These are phyloP conservation scores for Lipomyces oligophaga DNA, from an alignment of 805 yeast genomes.

Conservation along the genomic window DNA sequence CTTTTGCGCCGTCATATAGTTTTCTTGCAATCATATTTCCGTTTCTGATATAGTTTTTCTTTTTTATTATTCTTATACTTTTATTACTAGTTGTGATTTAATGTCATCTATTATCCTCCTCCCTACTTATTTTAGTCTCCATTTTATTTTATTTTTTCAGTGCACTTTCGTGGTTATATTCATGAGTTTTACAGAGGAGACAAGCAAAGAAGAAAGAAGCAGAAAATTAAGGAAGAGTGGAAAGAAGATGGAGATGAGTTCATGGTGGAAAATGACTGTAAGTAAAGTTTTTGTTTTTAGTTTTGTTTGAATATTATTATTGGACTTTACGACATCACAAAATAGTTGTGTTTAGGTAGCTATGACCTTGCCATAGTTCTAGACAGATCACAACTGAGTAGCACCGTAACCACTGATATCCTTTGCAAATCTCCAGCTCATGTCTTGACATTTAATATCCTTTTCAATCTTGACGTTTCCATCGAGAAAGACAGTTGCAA, in stretches of 20 bases:
- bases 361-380: too few relatives aligned
- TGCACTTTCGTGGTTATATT: not conserved
- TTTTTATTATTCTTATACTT: not conserved
- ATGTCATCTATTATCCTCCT: not conserved
- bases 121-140: not conserved
- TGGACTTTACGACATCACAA: too few relatives aligned
- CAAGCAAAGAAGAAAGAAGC: too few relatives aligned
- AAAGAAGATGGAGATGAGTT: slow-evolving; percentile 1
- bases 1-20: slow-evolving; percentile 1
- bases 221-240: too few relatives aligned
- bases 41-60: not conserved
- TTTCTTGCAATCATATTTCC: not conserved
- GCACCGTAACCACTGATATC: slow-evolving; percentile 89
- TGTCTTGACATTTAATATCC: slow-evolving; percentile 62
- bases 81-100: not conserved
- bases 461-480: slow-evolving; percentile 63
- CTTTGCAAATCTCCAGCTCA: slow-evolving; percentile 88
- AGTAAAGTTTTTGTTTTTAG: too few relatives aligned
- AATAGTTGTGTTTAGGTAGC: too few relatives aligned
- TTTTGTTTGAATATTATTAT: too few relatives aligned
- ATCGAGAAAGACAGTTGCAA: slow-evolving; percentile 69
- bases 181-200: too few relatives aligned
- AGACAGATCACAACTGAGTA: slow-evolving; percentile 41
- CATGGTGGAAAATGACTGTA: too few relatives aligned
- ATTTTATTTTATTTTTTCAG: slow-evolving; percentile 1